Percentiles rank a stretch among this genome's conserved stretches.
These are phyloP conservation scores for Strobilomyces dryophilus DNA, from an alignment of 768 basidiomycete species.

Conservation along the genomic window DNA sequence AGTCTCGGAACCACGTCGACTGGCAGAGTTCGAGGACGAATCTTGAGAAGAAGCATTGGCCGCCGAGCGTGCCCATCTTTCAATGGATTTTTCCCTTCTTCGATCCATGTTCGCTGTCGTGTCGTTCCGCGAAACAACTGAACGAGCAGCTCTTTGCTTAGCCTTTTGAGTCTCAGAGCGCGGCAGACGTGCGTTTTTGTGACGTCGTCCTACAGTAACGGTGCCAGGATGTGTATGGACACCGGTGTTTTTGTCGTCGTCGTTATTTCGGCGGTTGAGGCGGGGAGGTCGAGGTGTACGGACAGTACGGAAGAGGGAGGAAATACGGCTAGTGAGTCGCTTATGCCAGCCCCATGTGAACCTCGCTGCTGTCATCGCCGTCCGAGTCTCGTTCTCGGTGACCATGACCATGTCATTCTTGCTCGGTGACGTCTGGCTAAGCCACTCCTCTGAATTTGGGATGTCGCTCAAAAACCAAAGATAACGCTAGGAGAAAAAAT, in stretches of 20 bases:
- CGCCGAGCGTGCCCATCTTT: slow-evolving; percentile 31
- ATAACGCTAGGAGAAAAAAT: slow-evolving; percentile 40
- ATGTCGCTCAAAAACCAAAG: slow-evolving; percentile 71
- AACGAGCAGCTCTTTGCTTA: slow-evolving; percentile 22
- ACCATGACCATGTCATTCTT: slow-evolving; percentile 51
- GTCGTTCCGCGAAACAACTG: slow-evolving; percentile 19
- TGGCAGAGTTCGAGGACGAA: slow-evolving; percentile 8
- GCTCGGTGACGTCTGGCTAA: slow-evolving; percentile 53
- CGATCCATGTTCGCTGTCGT: slow-evolving; percentile 17
- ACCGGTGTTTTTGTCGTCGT: slow-evolving; percentile 25
- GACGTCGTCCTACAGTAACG: slow-evolving; percentile 15
- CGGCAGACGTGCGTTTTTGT: slow-evolving; percentile 23
- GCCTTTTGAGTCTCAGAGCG: slow-evolving; percentile 23
- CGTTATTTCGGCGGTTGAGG: slow-evolving; percentile 7
- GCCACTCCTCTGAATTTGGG: slow-evolving; percentile 64
- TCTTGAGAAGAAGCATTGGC: slow-evolving; percentile 21
- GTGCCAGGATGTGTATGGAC: slow-evolving; percentile 30
- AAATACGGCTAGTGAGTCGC: slow-evolving; percentile 40
- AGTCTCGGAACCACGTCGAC: slow-evolving; percentile 31
- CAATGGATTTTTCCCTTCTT: slow-evolving; percentile 30
- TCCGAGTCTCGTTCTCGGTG: slow-evolving; percentile 71
- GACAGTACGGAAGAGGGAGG: slow-evolving; percentile 46
- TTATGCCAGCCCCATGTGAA: slow-evolving; percentile 60
- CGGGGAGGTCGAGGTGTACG: slow-evolving; percentile 26
- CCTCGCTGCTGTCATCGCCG: slow-evolving; percentile 63